Base-by-base conservation (phyloP, 2,329 filamentous ascomycete species). In the Penicillium sumatraense region DNA sequence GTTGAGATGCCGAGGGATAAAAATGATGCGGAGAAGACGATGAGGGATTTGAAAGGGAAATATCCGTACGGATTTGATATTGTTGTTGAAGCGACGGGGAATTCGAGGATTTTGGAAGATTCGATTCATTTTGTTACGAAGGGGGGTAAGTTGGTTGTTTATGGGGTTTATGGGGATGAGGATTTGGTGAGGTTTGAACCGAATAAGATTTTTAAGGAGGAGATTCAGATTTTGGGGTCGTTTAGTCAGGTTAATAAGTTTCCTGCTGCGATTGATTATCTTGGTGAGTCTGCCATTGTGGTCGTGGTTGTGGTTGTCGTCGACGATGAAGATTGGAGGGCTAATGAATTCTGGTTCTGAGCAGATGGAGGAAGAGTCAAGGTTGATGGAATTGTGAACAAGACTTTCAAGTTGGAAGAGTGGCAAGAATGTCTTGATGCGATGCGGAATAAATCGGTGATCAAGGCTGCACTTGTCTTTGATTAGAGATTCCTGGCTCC, bases 41-140 rank as follows among this genome's bases (percentile, higher is more conserved):
- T 89, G 71, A 76, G 81, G 41, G 76, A 85, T 65, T 75, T 91
- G 58, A 86, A 85, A 75, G 74, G 77, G 38, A 81, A 86, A 42
- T 86, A 90, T 72, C 87, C 87, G 0, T 86, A 90, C 65, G 88
- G 88, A 3, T 91, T 91, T 68, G 88, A 91, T 62, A 85, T 90
- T 59, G 86, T 89, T 21, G 82, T 89, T 20, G 86, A 90, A 76
- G 87, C 88, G 31, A 90, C 88, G 11, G 88, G 88, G 16, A 87
- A 83, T 49, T 78, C 84, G 42, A 86, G 85, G 72, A 86, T 91
- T 46, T 81, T 91, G 2, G 87, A 90, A 68, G 83, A 87, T 65
- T 80, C 86, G 24, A 89, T 91, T 71, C 80, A 89, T 74, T 90
- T 89, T 69, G 86, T 89, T 62, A 85, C 86, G 44, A 82, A 87